These are phyloP conservation scores for Termitomyces sp. DNA, from an alignment of 768 basidiomycete species.

Conservation along the genomic window DNA sequence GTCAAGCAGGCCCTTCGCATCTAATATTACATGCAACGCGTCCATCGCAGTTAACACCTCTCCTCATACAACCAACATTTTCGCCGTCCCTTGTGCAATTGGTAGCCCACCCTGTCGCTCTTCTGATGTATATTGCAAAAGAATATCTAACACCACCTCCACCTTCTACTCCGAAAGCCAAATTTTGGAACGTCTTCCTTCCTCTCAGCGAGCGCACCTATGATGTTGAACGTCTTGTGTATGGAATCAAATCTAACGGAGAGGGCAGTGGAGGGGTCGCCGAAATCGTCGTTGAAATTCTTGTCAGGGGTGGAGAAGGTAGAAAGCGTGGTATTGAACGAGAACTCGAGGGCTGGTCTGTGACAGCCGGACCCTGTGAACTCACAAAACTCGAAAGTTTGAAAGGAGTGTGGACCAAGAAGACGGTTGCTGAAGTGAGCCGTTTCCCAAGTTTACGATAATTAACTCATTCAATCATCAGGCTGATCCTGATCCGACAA, in stretches of 20 bases:
- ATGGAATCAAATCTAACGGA: constrained; percentile 38
- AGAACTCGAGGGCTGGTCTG: constrained; percentile 59
- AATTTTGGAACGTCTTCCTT: constrained; percentile 78
- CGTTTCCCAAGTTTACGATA: background rate
- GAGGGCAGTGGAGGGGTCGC: constrained; percentile 38
- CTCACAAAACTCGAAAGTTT: constrained; percentile 48
- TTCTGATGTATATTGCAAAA: constrained; percentile 62
- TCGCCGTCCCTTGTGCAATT: constrained; percentile 60
- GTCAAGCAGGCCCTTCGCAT: constrained; percentile 42
- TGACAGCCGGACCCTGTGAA: constrained; percentile 30
- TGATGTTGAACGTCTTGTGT: constrained; percentile 58
- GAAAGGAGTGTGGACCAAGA: constrained; percentile 40
- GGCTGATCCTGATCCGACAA: constrained; percentile 51
- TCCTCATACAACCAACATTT: constrained; percentile 57
- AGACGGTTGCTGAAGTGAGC: constrained; percentile 25
- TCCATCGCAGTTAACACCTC: constrained; percentile 42
- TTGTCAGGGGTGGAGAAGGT: constrained; percentile 42
- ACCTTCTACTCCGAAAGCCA: constrained; percentile 49
- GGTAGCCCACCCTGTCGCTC: constrained; percentile 61
- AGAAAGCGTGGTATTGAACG: constrained; percentile 54
- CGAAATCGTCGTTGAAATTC: constrained; percentile 60
- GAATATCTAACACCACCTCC: constrained; percentile 73
- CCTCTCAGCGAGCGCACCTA: constrained; percentile 57
- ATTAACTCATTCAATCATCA: constrained; percentile 10
- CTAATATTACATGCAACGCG: constrained; percentile 54